Percentiles rank a stretch among this genome's conserved stretches.
These are phyloP conservation scores for Phytophthora citrophthora DNA, from an alignment of 352 stramenopile species.

Conservation along the genomic window DNA sequence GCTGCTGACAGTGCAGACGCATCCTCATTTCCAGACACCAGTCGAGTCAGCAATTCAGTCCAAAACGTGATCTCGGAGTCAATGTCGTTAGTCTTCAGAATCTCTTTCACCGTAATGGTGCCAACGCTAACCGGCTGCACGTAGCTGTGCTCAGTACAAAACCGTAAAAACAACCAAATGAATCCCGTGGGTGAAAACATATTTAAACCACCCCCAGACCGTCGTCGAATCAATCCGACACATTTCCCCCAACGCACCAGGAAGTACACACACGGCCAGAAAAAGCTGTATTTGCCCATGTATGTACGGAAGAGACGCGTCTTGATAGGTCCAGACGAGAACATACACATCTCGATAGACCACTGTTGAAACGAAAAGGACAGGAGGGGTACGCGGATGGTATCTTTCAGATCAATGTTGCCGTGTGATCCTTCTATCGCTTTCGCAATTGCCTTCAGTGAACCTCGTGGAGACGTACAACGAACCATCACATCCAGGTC, in stretches of 20 bases:
- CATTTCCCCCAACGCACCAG: conserved; percentile 81
- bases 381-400: conserved; percentile 65
- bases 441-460: conserved; percentile 42
- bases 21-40: conserved; percentile 43
- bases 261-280: conserved; percentile 78
- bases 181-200: conserved; percentile 73
- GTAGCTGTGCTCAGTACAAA: conserved; percentile 61
- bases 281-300: conserved; percentile 70
- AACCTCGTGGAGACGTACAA: conserved; percentile 21
- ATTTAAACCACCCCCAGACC: conserved; percentile 51
- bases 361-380: conserved; percentile 71
- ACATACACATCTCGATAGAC: conserved; percentile 67
- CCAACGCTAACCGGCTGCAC: conserved; percentile 46
- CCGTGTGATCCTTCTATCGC: conserved; percentile 35
- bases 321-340: conserved; percentile 70
- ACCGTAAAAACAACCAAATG: conserved; percentile 77
- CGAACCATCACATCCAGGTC: conserved; percentile 74
- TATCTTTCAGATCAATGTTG: conserved; percentile 52
- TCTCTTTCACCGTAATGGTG: conserved; percentile 39
- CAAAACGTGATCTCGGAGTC: conserved; percentile 76
- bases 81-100: conserved; percentile 49
- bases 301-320: conserved; percentile 75
- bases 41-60: conserved; percentile 50
- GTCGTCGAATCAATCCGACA: conserved; percentile 65
- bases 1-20: conserved; percentile 47